Percentiles rank a stretch among this genome's conserved stretches.
Evolutionary conservation across 2,329 filamentous ascomycete species (phyloP).

Genomic region (Nakataea oryzae): DNA sequence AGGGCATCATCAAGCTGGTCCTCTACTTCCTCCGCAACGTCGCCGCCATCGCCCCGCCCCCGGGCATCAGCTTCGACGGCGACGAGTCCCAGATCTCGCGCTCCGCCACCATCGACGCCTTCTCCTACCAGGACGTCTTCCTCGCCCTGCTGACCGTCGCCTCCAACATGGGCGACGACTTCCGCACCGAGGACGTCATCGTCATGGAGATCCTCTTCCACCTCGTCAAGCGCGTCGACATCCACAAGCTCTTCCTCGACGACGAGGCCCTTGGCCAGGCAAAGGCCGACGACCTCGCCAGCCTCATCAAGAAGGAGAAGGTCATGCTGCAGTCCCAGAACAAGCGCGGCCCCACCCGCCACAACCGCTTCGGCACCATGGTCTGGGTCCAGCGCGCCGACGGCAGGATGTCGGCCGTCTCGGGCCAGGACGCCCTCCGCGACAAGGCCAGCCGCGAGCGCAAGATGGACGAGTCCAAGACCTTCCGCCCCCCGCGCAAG

Average conservation of each 20-base stretch:
- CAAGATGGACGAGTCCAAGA: constrained; percentile 87
- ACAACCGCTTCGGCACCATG: constrained; percentile 95
- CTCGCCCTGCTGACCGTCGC: constrained; percentile 75
- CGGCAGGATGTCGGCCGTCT: constrained; percentile 74
- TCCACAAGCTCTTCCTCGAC: constrained; percentile 75
- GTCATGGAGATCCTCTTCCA: constrained; percentile 89
- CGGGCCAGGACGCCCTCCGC: constrained; percentile 75
- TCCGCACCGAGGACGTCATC: constrained; percentile 78
- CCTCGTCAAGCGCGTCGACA: constrained; percentile 79
- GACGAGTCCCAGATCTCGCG: constrained; percentile 84
- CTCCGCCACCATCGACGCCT: constrained; percentile 79
- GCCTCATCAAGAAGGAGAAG: constrained; percentile 70
- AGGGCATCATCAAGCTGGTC: constrained; percentile 84
- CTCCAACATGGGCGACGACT: constrained; percentile 90
- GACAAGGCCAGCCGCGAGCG: constrained; percentile 63
- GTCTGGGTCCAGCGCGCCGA: constrained; percentile 88
- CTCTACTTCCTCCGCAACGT: constrained; percentile 86
- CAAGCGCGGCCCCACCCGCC: constrained; percentile 70
- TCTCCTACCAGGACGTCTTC: constrained; percentile 85
- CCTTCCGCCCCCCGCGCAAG: constrained; percentile 71
- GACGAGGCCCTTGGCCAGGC: constrained; percentile 59
- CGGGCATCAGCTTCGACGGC: constrained; percentile 65
- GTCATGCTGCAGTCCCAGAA: constrained; percentile 71
- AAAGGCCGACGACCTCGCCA: constrained; percentile 62
- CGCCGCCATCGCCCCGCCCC: constrained; percentile 68